Percentiles rank a stretch among this genome's conserved stretches.
Evolutionary conservation across 1,284 basidiomycete species (phyloP).

Genomic region (Tilletia horrida): DNA sequence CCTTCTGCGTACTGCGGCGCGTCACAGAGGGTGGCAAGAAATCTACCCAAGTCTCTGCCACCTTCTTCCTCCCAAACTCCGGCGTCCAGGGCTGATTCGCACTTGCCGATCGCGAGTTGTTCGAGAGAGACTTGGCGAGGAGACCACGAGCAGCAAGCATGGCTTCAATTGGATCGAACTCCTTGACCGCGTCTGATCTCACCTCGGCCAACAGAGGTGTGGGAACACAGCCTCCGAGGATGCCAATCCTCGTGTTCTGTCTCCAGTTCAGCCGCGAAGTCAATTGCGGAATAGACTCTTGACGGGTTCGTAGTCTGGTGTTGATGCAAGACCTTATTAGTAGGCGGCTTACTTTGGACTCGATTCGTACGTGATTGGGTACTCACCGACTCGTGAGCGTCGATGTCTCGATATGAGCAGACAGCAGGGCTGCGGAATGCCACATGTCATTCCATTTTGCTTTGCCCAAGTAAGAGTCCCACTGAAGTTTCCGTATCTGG

Average conservation of each 20-base stretch:
- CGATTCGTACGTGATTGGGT: neutral
- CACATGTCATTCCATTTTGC: constrained; percentile 33
- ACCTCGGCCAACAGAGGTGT: constrained; percentile 33
- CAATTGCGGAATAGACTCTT: constrained; percentile 35
- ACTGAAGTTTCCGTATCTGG: neutral
- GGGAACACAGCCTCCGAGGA: constrained; percentile 44
- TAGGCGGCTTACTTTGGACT: neutral
- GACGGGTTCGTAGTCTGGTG: constrained; percentile 31
- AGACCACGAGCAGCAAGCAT: constrained; percentile 41
- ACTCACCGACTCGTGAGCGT: constrained; percentile 35
- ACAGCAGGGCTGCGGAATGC: constrained; percentile 38
- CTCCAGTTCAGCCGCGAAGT: constrained; percentile 46
- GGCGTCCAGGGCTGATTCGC: constrained; percentile 4
- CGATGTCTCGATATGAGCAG: constrained; percentile 45
- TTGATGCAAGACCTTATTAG: no score
- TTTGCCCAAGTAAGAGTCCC: constrained; percentile 2
- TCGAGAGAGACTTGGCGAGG: constrained; percentile 14
- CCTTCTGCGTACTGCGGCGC: neutral
- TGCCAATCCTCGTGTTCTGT: constrained; percentile 42
- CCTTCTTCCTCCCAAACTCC: neutral
- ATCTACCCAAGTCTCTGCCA: constrained; percentile 27
- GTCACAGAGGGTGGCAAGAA: constrained; percentile 9
- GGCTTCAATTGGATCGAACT: constrained; percentile 41
- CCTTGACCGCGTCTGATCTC: neutral
- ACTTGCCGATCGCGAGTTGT: no score